phyloP scores from a whole-genome alignment of 306 rosid genomes.

The Datisca glomerata region DNA sequence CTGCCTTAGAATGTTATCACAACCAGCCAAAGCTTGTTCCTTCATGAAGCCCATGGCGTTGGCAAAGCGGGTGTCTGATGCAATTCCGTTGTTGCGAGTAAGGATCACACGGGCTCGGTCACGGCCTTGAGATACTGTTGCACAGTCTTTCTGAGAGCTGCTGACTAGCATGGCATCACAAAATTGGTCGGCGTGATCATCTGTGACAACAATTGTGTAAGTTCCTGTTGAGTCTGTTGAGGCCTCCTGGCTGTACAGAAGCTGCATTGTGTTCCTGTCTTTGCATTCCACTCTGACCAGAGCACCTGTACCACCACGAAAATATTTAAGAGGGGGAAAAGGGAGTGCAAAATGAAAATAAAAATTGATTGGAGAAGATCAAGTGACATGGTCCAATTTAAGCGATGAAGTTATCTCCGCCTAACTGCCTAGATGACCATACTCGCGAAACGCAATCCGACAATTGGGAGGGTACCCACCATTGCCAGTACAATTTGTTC shows the following conservation, averaged over 20 bases:
- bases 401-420: too few relatives aligned
- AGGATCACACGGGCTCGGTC: constrained; percentile 79
- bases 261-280: constrained; percentile 20
- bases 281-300: constrained; percentile 62
- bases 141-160: constrained; percentile 45
- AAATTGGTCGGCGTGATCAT: constrained; percentile 56
- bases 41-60: constrained; percentile 59
- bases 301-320: constrained; percentile 42
- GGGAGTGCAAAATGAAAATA: neutral
- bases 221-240: constrained; percentile 48
- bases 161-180: constrained; percentile 59
- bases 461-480: too few relatives aligned
- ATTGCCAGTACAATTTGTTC: too few relatives aligned
- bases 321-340: neutral
- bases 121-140: constrained; percentile 43
- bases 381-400: neutral
- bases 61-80: constrained; percentile 41
- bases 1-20: constrained; percentile 51
- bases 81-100: constrained; percentile 64
- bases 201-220: constrained; percentile 32
- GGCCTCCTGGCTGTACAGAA: constrained; percentile 37
- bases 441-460: too few relatives aligned
- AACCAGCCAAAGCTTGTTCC: constrained; percentile 32
- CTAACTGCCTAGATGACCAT: too few relatives aligned
- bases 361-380: neutral